Evolutionary conservation across 495 filamentous ascomycete species (phyloP), one percentile per base, ranked within the genome.

Genomic region (Neurospora tetrasperma): DNA sequence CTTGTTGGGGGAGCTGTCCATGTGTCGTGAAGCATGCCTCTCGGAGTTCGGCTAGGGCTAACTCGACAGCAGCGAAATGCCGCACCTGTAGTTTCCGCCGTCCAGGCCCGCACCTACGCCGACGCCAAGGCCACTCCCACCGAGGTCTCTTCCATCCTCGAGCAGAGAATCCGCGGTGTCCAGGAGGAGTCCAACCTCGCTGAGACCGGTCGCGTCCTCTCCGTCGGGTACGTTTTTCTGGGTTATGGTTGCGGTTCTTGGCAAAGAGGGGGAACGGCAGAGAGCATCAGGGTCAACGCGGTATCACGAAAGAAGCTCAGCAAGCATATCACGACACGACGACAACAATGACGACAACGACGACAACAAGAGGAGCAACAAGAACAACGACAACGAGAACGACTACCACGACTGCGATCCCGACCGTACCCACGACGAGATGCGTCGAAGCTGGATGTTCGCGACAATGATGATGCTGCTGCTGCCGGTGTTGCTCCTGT

Each of bases 121-220:
- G 94, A 97, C 84, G 93, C 93, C 73, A 98, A 98, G 88, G 94
- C 96, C 77, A 85, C 93, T 38, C 96, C 96, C 77, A 98, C 96
- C 77, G 96, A 99, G 88, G 96, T 99, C 76, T 97, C 96, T 74
- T 98, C 96, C 78, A 98, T 99, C 83, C 92, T 99, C 80, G 96
- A 98, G 87, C 94, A 98, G 89, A 88, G 95, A 84, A 98, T 99
- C 81, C 92, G 96, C 82, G 96, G 96, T 88, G 93, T 97, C 78
- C 89, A 94, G 83, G 96, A 98, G 86, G 96, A 99, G 88, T 89
- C 93, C 82, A 90, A 89, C 84, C 90, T 99, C 82, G 95, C 96
- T 81, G 96, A 99, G 90, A 99, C 96, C 76, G 96, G 96, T 82
- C 94, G 96, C 86, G 96, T 99, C 82, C 89, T 99, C 79, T 98